A percentile compares a stretch with the other conserved stretches of the same genome.
Evolutionary conservation across 306 rosid genomes (phyloP).

Genomic region (Neltuma alba): DNA sequence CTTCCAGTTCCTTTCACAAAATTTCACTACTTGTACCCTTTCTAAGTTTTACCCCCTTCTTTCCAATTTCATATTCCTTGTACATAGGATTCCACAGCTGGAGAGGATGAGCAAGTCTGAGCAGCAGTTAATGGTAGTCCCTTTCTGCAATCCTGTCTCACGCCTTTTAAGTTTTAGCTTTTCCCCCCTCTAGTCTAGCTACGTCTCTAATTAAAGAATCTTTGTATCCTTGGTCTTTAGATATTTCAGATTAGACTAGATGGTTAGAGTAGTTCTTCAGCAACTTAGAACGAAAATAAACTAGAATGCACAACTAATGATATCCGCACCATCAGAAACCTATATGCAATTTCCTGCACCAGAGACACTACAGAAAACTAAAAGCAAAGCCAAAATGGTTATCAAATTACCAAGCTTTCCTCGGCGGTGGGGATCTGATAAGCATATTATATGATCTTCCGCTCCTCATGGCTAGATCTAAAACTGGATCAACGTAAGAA

Average conservation of each 20-base stretch:
- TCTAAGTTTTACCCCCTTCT: neutral
- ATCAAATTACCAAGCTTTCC: neutral
- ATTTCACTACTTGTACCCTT: conserved; percentile 19
- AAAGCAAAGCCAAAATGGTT: neutral
- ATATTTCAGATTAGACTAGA: neutral
- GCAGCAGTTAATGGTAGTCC: neutral
- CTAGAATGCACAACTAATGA: neutral
- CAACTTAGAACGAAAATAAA: neutral
- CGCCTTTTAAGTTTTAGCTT: neutral
- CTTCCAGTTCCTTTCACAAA: conserved; percentile 30
- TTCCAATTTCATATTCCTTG: conserved; percentile 10
- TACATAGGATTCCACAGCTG: conserved; percentile 14
- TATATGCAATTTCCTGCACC: neutral
- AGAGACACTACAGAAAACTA: neutral
- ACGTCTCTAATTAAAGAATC: neutral
- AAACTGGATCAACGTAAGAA: neutral
- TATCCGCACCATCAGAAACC: too few relatives aligned
- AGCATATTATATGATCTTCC: neutral
- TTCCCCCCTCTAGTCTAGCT: neutral
- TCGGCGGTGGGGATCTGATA: neutral
- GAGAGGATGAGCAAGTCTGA: neutral
- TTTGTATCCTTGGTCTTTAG: neutral
- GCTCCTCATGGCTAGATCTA: neutral
- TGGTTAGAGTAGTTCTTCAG: neutral
- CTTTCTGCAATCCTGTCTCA: neutral